Percentiles rank a stretch among this genome's conserved stretches.
phyloP scores from a whole-genome alignment of 345 rosid genomes.

The Excoecaria agallocha region DNA sequence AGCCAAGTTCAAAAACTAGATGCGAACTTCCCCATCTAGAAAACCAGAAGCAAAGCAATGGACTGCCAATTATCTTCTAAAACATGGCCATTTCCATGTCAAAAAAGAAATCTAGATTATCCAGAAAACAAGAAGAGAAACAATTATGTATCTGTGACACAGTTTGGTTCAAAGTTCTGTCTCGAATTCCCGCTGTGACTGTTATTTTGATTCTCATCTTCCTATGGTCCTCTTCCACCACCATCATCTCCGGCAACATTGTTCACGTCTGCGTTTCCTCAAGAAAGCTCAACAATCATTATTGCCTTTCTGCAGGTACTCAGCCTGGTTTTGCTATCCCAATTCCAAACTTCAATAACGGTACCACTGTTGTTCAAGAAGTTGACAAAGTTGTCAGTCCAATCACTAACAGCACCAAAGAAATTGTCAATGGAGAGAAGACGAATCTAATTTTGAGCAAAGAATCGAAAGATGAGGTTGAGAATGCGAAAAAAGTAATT shows the following conservation, averaged over 20 bases:
- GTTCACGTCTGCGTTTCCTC: constrained; percentile 73
- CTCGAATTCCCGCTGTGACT: constrained; percentile 45
- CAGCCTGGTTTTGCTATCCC: constrained; percentile 50
- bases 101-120: constrained; percentile 43
- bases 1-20: constrained; percentile 26
- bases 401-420: no score
- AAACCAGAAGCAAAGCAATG: constrained; percentile 25
- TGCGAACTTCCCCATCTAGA: constrained; percentile 27
- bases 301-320: constrained; percentile 80
- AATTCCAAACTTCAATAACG: constrained; percentile 21
- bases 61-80: not conserved
- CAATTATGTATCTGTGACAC: constrained; percentile 22
- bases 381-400: not conserved
- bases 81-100: constrained; percentile 56
- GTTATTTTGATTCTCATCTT: constrained; percentile 46
- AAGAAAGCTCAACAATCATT: constrained; percentile 69
- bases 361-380: constrained; percentile 9
- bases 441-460: not conserved
- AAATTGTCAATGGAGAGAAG: no score
- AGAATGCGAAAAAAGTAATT: constrained; percentile 35
- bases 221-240: constrained; percentile 74
- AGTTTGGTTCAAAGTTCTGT: constrained; percentile 35
- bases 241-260: constrained; percentile 60
- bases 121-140: constrained; percentile 32
- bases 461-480: constrained; percentile 33